Evolutionary conservation across 768 basidiomycete genomes (phyloP).

Genomic region (Tylopilus cervinicoccineus): DNA sequence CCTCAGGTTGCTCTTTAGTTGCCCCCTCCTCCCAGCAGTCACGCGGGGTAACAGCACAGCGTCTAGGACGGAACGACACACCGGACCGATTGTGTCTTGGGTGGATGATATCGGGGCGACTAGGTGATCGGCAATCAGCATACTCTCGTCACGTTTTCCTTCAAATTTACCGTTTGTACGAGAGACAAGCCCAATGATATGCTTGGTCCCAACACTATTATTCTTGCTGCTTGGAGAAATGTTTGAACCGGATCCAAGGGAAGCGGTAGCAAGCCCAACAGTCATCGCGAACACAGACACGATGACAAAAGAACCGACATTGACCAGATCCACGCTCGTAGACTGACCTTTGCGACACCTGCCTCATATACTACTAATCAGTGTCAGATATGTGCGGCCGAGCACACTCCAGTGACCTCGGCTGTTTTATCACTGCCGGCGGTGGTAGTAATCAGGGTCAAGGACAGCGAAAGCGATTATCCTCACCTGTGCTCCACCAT

Average conservation of each 20-base stretch:
- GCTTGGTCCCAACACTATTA: constrained; percentile 41
- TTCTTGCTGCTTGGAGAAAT: constrained; percentile 38
- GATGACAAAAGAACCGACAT: constrained; percentile 33
- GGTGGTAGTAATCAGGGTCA: not conserved
- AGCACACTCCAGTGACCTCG: not conserved
- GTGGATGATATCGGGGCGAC: constrained; percentile 55
- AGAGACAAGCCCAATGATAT: constrained; percentile 39
- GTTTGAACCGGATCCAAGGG: constrained; percentile 49
- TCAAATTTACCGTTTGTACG: constrained; percentile 30
- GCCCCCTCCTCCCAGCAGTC: constrained; percentile 55
- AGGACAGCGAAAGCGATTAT: too few species aligned
- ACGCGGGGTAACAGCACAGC: constrained; percentile 50
- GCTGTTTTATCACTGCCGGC: too few species aligned
- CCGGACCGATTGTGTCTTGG: constrained; percentile 59
- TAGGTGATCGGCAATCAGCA: constrained; percentile 13
- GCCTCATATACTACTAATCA: constrained; percentile 71
- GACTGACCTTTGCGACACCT: constrained; percentile 47
- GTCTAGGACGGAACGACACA: constrained; percentile 51
- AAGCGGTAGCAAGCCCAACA: constrained; percentile 40
- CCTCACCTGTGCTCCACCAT: too few species aligned
- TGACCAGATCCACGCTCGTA: constrained; percentile 60
- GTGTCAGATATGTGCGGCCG: too few species aligned
- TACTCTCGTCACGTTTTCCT: not conserved
- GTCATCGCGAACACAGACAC: constrained; percentile 22
- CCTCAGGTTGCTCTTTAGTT: constrained; percentile 47